Base-by-base conservation (phyloP, 2,329 filamentous ascomycete species). In the Rhexocercosporidium sp. region DNA sequence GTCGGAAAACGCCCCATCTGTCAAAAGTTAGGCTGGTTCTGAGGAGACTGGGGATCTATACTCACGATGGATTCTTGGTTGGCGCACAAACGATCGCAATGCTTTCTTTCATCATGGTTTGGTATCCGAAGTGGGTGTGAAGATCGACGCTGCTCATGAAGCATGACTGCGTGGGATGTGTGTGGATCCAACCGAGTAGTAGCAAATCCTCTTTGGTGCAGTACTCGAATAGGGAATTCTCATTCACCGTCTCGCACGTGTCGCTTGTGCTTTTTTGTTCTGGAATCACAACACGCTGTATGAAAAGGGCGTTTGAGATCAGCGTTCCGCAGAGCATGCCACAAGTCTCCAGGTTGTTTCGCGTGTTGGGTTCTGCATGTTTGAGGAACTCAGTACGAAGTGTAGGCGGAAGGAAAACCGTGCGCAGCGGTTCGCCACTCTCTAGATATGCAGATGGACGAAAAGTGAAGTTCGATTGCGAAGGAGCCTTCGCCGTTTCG, bases 51-150 rank as follows among this genome's bases (percentile, higher is more conserved):
- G 22, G 11, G 12, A 25, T 22, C 31, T 3, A 4, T 85, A 67
- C 89, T 82, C 82, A 94, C 88, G 89, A 91, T 53, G 92, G 92
- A 41, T 85, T 83, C 74, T 92, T 93, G 65, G 86, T 91, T 0
- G 96, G 96, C 6, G 96, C 93, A 80, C 96, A 99, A 46, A 99
- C 96, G 75, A 99, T 97, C 3, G 96, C 96, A 70, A 99, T 94
- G 74, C 93, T 96, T 82, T 99, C 96, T 0, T 94, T 91, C 80
- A 98, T 87, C 93, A 97, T 97, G 67, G 96, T 90, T 79, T 99
- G 96, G 78, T 97, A 98, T 12, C 94, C 94, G 3, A 90, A 90
- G 76, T 97, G 95, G 0, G 96, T 99, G 77, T 99, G 96, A 72
- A 98, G 78, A 77, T 99, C 96, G 59, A 95, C 85, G 59, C 92